A percentile compares a stretch with the other conserved stretches of the same genome.
These are phyloP conservation scores for Beauveria varroae DNA, from an alignment of 2,329 filamentous ascomycete species.

Conservation along the genomic window DNA sequence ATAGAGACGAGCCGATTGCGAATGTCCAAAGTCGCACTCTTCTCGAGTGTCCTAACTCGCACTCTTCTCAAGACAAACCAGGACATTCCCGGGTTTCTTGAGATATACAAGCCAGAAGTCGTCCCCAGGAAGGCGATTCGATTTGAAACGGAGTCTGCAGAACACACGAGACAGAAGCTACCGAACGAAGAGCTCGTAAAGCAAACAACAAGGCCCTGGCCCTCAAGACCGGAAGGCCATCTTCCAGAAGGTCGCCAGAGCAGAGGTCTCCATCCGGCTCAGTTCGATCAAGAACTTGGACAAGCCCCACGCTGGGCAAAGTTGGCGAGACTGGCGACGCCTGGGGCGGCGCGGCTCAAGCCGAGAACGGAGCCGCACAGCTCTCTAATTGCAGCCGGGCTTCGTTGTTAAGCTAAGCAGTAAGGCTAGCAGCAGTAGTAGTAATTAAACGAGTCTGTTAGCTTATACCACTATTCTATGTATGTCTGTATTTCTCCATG, in stretches of 20 bases:
- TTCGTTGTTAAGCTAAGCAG: too few species aligned
- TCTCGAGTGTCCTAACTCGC: slow-evolving; percentile 71
- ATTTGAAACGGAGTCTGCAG: slow-evolving; percentile 51
- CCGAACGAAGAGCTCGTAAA: slow-evolving; percentile 54
- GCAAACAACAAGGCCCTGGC: slow-evolving; percentile 40
- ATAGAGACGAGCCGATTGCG: slow-evolving; percentile 65
- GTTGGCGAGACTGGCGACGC: slow-evolving; percentile 16
- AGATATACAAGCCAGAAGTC: slow-evolving; percentile 53
- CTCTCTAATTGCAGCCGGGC: too few species aligned
- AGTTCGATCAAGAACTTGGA: slow-evolving; percentile 14
- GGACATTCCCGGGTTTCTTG: slow-evolving; percentile 73
- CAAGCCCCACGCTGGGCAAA: slow-evolving; percentile 14
- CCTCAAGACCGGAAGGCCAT: slow-evolving; percentile 26
- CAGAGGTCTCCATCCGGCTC: slow-evolving; percentile 11
- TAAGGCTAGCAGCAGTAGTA: too few species aligned
- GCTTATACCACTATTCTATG: too few species aligned
- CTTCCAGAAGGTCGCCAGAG: slow-evolving; percentile 11
- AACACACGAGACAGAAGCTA: slow-evolving; percentile 64
- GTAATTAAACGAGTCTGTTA: too few species aligned
- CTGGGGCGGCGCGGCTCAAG: slow-evolving; percentile 9
- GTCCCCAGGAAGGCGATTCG: slow-evolving; percentile 37
- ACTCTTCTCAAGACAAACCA: slow-evolving; percentile 75
- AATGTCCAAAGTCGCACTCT: too few species aligned
- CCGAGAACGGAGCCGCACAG: background rate
- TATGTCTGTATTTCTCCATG: too few species aligned